Base-by-base conservation (phyloP, 192 early-diverging fungal genomes). In the Dissophora globulifera region DNA sequence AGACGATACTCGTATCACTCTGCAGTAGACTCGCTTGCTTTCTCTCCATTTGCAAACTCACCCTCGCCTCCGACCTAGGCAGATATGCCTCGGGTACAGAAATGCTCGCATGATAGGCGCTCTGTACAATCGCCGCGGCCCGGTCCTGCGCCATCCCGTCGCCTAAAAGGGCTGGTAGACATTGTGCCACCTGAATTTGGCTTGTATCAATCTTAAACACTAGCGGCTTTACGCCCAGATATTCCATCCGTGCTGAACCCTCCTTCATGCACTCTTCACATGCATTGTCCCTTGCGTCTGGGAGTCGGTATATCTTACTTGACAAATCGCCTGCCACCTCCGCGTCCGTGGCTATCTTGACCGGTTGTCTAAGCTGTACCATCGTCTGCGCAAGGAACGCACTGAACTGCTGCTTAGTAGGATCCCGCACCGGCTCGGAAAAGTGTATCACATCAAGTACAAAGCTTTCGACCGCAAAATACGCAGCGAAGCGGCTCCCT, bases 371-470 rank as follows among this genome's bases (percentile, higher is more conserved):
- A n/a, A n/a, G n/a, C n/a, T n/a, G n/a, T n/a, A n/a, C n/a, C n/a
- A n/a, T n/a, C n/a, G n/a, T n/a, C n/a, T n/a, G n/a, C n/a, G n/a
- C n/a, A n/a, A n/a, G n/a, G n/a, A n/a, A n/a, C n/a, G n/a, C 8
- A 0, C 22, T 16, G 22, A 8, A 7, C 46, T 16, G 15, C 46
- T 50, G 61, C 12, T 27, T 30, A 25, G 40, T 4, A 17, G 30
- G 54, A 58, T 74, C 56, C 29, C 25, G 16, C 0, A 59, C 49
- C 4, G 61, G 61, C 22, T 64, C 69, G 19, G 56, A 54, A 51
- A 74, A 74, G 11, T 64, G 54, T 3, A 74, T 43, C 2, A 20
- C 69, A 29, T 74, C 69, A 29, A 74, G n/a, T 1, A 35, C 35
- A 19, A 74, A 8, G 35, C 27, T 53, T 4, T 74, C 69, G 20